Evolutionary conservation across 2,329 filamentous ascomycete genomes (phyloP), one percentile per base, ranked within the genome.

Genomic region (Aspergillus thermomutatus): DNA sequence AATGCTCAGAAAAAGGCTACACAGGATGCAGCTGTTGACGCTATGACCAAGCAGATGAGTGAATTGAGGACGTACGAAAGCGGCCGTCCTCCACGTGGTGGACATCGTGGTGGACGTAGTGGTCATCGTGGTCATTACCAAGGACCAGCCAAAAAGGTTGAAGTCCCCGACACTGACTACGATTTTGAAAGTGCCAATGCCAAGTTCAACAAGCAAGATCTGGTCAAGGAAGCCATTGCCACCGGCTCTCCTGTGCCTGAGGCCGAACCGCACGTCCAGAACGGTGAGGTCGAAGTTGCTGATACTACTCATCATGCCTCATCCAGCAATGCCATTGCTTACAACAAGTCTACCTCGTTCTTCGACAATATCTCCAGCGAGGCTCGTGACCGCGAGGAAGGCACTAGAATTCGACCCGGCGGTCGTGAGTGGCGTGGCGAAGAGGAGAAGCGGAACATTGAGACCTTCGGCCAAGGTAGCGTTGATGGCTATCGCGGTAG

Each of bases 281-380:
- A 77, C 31, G 77, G 74, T 6, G 57, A 75, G 7, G 56, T 71
- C 10, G 65, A 65, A 8, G 61, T 72, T 0, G 74, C 81, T 25
- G 72, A 72, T 14, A 60, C 69, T 14, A 73, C 68, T 23, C 69
- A 75, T 31, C 70, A 69, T 40, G 52, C 59, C 3, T 65, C 64
- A 56, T 56, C 62, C 11, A 68, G 73, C 21, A 59, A 65, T 8
- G 77, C 80, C 37, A 72, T 76, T 28, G 83, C 85, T 0, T 99
- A 99, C 78, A 93, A 97, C 79, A 96, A 92, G 76, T 83, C 87
- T 4, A 86, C 80, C 3, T 96, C 91, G 1, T 99, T 99, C 81
- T 99, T 99, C 70, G 94, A 99, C 77, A 97, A 99, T 74, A 97
- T 99, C 62, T 96, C 91, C 0, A 96, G 91, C 64, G 94, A 99